Evolutionary conservation across 441 rosid genomes (phyloP), one percentile per base, ranked within the genome.

Genomic region (Corymbia citriodora): DNA sequence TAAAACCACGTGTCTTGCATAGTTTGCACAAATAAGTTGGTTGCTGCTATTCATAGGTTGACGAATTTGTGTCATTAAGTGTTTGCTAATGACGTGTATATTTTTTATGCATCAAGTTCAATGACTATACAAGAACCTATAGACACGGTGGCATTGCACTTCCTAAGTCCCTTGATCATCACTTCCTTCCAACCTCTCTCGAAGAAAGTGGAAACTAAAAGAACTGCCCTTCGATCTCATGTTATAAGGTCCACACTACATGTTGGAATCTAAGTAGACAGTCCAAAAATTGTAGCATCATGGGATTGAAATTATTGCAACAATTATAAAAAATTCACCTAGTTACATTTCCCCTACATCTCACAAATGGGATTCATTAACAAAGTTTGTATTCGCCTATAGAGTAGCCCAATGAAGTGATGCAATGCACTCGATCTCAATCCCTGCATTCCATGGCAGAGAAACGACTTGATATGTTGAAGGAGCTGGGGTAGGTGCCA

Each of bases 391-490:
- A 15, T 55, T 17, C 18, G 10, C 52, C 15, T 49, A 23, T 14
- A 59, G 12, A 18, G 23, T 52, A 29, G 59, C 53, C 55, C 88
- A 49, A 9, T 55, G 18, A 90, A 94, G 94, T 27, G 94, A 91
- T 40, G 99, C 99, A 92, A 97, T 95, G 95, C 99, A 96, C 90
- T 98, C 98, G 15, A 98, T 96, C 95, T 97, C 99, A 52, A 97
- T 94, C 96, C 89, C 96, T 74, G 99, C 98, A 87, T 96, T 94
- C 91, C 95, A 36, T 29, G 99, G 99, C 94, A 97, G 92, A 88
- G 98, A 99, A 36, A 99, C 98, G 5, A 95, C 99, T 92, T 96
- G 98, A 92, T 95, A 97, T 25, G 99, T 98, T 17, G 99, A 93
- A 54, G 98, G 95, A 68, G 99, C 97, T 17, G 99, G 99, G 48